A percentile compares a stretch with the other conserved stretches of the same genome.
These are phyloP conservation scores for Sphagnum contortum DNA, from an alignment of 225 moss, liverwort and hornwort genomes.

Conservation along the genomic window DNA sequence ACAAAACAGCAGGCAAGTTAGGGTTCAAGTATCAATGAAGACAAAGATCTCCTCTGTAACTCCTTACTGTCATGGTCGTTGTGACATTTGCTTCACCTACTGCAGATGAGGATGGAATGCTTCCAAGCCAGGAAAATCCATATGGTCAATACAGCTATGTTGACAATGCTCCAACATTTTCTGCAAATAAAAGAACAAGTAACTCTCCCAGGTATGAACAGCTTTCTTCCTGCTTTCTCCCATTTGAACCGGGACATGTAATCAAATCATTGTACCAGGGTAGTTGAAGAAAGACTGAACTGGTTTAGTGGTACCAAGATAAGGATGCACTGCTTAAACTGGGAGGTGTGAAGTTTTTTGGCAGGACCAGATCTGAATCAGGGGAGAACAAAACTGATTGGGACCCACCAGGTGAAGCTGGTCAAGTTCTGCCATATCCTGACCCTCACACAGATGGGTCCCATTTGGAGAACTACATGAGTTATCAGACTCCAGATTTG, in stretches of 20 bases:
- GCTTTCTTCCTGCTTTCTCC: not conserved
- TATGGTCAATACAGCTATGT: constrained; percentile 24
- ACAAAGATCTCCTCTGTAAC: no score
- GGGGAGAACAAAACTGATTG: constrained; percentile 41
- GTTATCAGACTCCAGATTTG: constrained; percentile 21
- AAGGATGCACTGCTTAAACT: constrained; percentile 47
- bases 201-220: constrained; percentile 36
- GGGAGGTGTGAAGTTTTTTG: constrained; percentile 84
- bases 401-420: constrained; percentile 14
- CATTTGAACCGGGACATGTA: no score
- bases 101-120: constrained; percentile 35
- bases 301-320: constrained; percentile 1
- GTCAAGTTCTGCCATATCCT: constrained; percentile 6
- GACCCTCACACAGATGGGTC: not conserved
- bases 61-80: no score
- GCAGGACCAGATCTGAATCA: constrained; percentile 80
- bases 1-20: no score
- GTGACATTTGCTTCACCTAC: not conserved
- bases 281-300: no score
- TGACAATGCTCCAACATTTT: constrained; percentile 10
- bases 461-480: constrained; percentile 13
- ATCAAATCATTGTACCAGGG: no score
- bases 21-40: no score
- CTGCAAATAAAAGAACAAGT: constrained; percentile 14
- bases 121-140: constrained; percentile 24